Percentiles rank a stretch among this genome's conserved stretches.
Conservation (phyloP, 768 basidiomycete genomes). For the Mycena indigotica region DNA sequence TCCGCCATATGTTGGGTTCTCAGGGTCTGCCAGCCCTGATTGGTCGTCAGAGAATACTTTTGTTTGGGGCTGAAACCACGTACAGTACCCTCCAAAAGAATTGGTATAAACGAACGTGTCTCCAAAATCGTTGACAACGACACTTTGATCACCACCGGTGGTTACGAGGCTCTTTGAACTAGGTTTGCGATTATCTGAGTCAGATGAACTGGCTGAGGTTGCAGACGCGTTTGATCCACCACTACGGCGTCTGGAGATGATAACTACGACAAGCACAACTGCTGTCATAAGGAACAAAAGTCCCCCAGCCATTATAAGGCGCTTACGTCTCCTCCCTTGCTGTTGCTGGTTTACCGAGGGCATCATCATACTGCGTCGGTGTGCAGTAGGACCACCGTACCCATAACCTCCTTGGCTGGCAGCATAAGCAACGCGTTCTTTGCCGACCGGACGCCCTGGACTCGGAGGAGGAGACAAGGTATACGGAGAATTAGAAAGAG, state of each 20-base stretch:
- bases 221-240: constrained; percentile 29
- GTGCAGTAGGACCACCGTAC: not conserved
- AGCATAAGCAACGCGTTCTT: not conserved
- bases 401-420: not conserved
- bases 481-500: not conserved
- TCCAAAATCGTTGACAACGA: constrained; percentile 54
- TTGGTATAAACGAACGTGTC: constrained; percentile 61
- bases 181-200: constrained; percentile 34
- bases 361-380: not conserved
- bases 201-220: constrained; percentile 40
- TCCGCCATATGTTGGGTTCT: constrained; percentile 57
- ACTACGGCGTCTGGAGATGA: constrained; percentile 39
- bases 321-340: not conserved
- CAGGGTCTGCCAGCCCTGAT: constrained; percentile 50
- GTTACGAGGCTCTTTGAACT: constrained; percentile 23
- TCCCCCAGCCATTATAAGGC: not conserved
- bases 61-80: constrained; percentile 15
- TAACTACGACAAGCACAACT: not conserved
- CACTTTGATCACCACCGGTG: constrained; percentile 55
- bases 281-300: not conserved
- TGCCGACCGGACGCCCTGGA: not conserved
- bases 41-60: not conserved
- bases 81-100: constrained; percentile 57
- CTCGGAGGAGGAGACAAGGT: not conserved
- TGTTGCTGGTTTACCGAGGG: not conserved